A percentile compares a stretch with the other conserved stretches of the same genome.
These are phyloP conservation scores for Hyaloscypha bicolor DNA, from an alignment of 495 filamentous ascomycete genomes.

Conservation along the genomic window DNA sequence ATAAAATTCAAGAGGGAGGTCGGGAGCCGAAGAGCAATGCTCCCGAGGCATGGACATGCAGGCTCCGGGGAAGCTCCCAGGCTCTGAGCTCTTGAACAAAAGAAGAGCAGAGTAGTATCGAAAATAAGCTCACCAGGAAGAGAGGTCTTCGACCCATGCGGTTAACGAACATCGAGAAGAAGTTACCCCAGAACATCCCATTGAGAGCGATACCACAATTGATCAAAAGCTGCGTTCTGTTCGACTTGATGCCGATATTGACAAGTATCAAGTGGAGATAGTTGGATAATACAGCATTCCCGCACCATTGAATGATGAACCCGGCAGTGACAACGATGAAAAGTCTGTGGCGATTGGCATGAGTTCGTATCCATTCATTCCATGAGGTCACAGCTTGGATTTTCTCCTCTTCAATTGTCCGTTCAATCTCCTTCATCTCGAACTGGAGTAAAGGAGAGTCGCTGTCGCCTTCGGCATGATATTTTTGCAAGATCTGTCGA, in stretches of 20 bases:
- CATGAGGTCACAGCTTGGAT: not conserved
- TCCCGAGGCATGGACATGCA: too few species aligned
- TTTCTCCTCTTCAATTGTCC: constrained; percentile 10
- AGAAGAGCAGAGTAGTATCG: too few species aligned
- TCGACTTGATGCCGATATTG: constrained; percentile 50
- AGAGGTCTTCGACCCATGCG: constrained; percentile 58
- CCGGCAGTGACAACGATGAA: constrained; percentile 38
- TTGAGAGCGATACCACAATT: constrained; percentile 41
- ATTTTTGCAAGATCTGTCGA: constrained; percentile 55
- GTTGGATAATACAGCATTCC: constrained; percentile 42
- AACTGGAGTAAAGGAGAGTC: constrained; percentile 9
- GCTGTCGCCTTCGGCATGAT: constrained; percentile 19
- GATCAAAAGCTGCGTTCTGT: constrained; percentile 43
- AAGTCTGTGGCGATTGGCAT: constrained; percentile 19
- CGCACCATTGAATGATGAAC: constrained; percentile 44
- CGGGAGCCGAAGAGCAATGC: too few species aligned
- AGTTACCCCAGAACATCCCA: constrained; percentile 33
- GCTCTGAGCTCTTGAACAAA: too few species aligned
- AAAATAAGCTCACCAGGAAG: constrained; percentile 42
- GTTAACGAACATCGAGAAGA: constrained; percentile 52
- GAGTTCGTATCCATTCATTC: constrained; percentile 15
- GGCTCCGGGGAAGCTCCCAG: too few species aligned
- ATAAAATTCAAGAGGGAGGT: too few species aligned
- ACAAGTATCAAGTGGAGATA: constrained; percentile 38
- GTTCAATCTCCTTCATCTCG: constrained; percentile 17